Base-by-base conservation (phyloP, 768 basidiomycete genomes). In the Cyathus striatus region DNA sequence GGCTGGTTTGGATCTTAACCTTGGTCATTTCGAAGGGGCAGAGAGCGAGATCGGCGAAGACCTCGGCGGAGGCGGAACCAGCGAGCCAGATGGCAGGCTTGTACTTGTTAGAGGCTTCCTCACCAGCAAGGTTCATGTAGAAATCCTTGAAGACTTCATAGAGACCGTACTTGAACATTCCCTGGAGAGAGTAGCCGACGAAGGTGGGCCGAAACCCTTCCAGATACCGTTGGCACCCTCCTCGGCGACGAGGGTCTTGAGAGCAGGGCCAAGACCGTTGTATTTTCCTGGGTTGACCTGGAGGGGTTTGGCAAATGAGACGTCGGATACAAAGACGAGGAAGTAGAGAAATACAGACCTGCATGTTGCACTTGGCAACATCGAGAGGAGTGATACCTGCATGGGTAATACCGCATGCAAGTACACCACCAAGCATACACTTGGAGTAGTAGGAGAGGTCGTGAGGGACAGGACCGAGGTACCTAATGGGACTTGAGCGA, bases 81-180 rank as follows among this genome's bases (percentile, higher is more conserved):
- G 82, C 90, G 51, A 93, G 81, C 90, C 93, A 96, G 69, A 97
- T 92, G 45, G 75, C 74, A 49, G 86, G 83, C 72, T 90, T 90
- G 79, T 89, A 90, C 54, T 90, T 82, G 43, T 76, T 64, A 20
- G 86, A 62, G 32, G 77, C 69, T 61, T 91, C 88, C 64, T 94
- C 83, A 41, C 93, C 93, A 49, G 90, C 83, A 51, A 85, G 59
- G 78, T 93, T 93, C 76, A 81, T 81, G 78, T 93, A 94, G 50
- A 60, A 45, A 64, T 96, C 93, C 76, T 95, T 97, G 87, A 94
- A 97, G 59, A 87, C 64, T 69, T 97, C 93, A 64, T 96, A 96
- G 63, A 94, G 88, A 72, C 94, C 94, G 65, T 90, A 96, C 70
- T 97, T 97, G 86, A 95, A 92, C 80, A 93, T 84, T 62, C 94